Evolutionary conservation across 805 yeast genomes (phyloP).

Genomic region (Monosporozyma solicola): DNA sequence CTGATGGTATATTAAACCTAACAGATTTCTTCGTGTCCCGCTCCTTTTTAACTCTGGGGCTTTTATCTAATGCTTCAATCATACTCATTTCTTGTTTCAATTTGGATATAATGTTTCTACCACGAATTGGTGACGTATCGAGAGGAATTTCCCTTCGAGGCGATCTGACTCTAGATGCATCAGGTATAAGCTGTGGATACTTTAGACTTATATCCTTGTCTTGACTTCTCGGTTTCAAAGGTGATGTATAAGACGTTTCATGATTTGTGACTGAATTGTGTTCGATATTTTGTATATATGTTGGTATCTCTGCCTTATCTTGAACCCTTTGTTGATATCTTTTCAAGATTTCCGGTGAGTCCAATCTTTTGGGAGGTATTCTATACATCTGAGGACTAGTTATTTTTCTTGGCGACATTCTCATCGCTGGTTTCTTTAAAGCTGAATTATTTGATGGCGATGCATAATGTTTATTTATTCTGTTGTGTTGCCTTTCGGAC

Average conservation of each 20-base stretch:
- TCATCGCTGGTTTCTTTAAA: slow-evolving; percentile 17
- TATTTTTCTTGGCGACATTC: slow-evolving; percentile 12
- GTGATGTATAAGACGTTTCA: slow-evolving; percentile 11
- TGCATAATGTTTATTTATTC: background rate
- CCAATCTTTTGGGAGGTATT: slow-evolving; percentile 5
- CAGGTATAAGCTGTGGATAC: background rate
- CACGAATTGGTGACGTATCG: slow-evolving; percentile 1
- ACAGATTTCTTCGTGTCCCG: slow-evolving; percentile 18
- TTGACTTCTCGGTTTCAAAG: slow-evolving; percentile 3
- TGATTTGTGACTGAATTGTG: slow-evolving; percentile 17
- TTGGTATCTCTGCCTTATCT: background rate
- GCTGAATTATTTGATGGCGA: slow-evolving; percentile 19
- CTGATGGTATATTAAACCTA: slow-evolving; percentile 21
- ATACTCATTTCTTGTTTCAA: slow-evolving; percentile 3
- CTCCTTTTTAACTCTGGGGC: slow-evolving; percentile 3
- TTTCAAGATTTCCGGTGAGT: slow-evolving; percentile 2
- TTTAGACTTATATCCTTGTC: background rate
- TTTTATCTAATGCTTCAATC: slow-evolving; percentile 10
- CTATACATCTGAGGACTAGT: background rate
- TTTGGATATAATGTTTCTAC: slow-evolving; percentile 1
- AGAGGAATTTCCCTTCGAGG: background rate
- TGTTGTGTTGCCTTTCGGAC: background rate
- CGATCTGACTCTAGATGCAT: background rate
- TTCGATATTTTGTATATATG: slow-evolving; percentile 2
- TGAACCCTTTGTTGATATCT: background rate